Evolutionary conservation across 78 protist species (phyloP).

Genomic region (Corallochytrium limacisporum): DNA sequence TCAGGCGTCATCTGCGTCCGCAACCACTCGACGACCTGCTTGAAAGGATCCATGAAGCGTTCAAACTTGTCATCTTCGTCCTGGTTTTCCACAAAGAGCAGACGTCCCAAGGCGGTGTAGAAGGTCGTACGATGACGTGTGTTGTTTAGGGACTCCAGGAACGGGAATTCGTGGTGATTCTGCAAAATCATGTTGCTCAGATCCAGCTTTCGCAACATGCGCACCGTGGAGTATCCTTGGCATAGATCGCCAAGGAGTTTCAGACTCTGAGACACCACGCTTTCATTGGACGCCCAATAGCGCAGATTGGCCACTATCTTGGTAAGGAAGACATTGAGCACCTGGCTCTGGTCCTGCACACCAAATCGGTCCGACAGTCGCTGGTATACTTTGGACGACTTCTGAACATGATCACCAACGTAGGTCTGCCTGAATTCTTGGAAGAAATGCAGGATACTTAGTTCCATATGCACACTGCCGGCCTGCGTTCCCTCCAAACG

Average conservation of each 20-base stretch:
- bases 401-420: constrained; percentile 10
- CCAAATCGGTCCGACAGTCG: neutral
- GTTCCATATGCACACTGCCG: neutral
- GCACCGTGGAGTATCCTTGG: constrained; percentile 10
- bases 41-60: neutral
- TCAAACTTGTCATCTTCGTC: neutral
- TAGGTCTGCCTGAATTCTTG: constrained; percentile 14
- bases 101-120: neutral
- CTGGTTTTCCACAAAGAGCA: neutral
- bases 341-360: neutral
- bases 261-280: neutral
- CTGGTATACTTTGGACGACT: constrained; percentile 2
- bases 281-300: neutral
- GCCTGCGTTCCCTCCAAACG: too few relatives aligned
- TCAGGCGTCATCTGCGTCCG: too few relatives aligned
- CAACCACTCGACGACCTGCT: too few relatives aligned
- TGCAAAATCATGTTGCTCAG: neutral
- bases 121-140: neutral
- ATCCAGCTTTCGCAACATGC: constrained; percentile 2
- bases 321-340: neutral
- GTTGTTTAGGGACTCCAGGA: neutral
- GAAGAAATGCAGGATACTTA: constrained; percentile 9
- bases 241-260: neutral
- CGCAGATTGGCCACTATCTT: neutral
- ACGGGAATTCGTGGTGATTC: constrained; percentile 1